phyloP scores from a whole-genome alignment of 768 basidiomycete species.

The Pleurotus citrinopileatus region DNA sequence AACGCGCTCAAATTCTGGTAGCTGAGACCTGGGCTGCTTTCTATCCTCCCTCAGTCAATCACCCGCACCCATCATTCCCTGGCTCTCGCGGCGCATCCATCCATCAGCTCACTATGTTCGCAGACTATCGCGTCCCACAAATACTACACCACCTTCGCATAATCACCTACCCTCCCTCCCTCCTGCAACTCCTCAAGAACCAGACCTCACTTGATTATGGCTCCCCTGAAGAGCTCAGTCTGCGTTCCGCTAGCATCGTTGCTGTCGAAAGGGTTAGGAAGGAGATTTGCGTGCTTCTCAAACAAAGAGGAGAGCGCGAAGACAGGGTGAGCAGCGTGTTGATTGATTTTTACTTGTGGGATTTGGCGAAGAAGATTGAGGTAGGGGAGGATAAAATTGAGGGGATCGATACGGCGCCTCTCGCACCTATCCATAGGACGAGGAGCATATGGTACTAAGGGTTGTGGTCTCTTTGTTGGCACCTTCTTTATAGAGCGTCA shows the following conservation, averaged over 20 bases:
- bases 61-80: constrained; percentile 73
- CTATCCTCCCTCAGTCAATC: constrained; percentile 50
- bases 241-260: constrained; percentile 78
- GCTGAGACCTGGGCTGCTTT: constrained; percentile 94
- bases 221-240: constrained; percentile 67
- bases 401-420: constrained; percentile 50
- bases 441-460: constrained; percentile 83
- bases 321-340: constrained; percentile 66
- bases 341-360: constrained; percentile 92
- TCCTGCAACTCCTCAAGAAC: constrained; percentile 48
- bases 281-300: constrained; percentile 45
- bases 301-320: constrained; percentile 20
- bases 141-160: constrained; percentile 83
- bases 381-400: constrained; percentile 55
- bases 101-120: constrained; percentile 85
- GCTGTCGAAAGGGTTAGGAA: constrained; percentile 74
- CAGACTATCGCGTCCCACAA: constrained; percentile 90
- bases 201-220: constrained; percentile 50
- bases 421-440: constrained; percentile 74
- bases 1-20: constrained; percentile 87
- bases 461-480: neutral
- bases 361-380: constrained; percentile 77
- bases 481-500: neutral
- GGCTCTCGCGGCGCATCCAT: constrained; percentile 53
- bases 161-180: constrained; percentile 62